These are phyloP conservation scores for Euphrasia confusa DNA, from an alignment of 257 asterid species.

Conservation along the genomic window DNA sequence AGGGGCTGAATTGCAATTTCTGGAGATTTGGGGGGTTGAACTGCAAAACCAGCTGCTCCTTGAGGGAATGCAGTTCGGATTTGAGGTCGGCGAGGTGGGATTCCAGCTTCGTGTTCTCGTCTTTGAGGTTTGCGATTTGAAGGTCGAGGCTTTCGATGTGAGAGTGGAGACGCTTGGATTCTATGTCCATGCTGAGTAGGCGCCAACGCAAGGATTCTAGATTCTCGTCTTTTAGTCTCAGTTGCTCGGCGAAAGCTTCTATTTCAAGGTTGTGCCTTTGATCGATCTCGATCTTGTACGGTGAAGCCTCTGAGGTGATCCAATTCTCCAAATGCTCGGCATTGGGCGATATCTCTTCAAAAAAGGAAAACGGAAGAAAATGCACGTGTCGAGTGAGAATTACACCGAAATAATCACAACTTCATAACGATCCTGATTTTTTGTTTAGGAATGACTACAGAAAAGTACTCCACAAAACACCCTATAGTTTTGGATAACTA, in stretches of 20 bases:
- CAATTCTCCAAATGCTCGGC: slow-evolving; percentile 47
- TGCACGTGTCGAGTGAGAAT: neutral
- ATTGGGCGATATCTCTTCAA: slow-evolving; percentile 32
- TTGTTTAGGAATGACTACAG: too few relatives aligned
- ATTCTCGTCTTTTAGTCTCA: slow-evolving; percentile 70
- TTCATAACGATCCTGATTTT: too few relatives aligned
- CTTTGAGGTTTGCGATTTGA: slow-evolving; percentile 48
- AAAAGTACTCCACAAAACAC: neutral
- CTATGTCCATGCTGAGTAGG: slow-evolving; percentile 68
- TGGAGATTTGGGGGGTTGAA: slow-evolving; percentile 50
- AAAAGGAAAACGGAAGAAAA: slow-evolving; percentile 1
- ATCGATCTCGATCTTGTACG: slow-evolving; percentile 41
- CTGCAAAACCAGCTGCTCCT: slow-evolving; percentile 48
- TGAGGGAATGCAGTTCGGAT: slow-evolving; percentile 54
- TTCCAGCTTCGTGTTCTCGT: slow-evolving; percentile 60
- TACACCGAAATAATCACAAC: neutral
- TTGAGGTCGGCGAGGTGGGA: slow-evolving; percentile 48
- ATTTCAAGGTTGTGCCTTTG: slow-evolving; percentile 59
- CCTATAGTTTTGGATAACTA: neutral
- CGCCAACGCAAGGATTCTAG: slow-evolving; percentile 77
- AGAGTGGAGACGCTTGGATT: slow-evolving; percentile 61
- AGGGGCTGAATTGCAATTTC: slow-evolving; percentile 40
- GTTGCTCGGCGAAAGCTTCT: slow-evolving; percentile 84
- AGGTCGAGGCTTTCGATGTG: slow-evolving; percentile 53
- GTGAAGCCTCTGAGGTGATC: slow-evolving; percentile 47